Conservation (phyloP, 2,329 filamentous ascomycete species). For the Decorospora gaudefroyi region DNA sequence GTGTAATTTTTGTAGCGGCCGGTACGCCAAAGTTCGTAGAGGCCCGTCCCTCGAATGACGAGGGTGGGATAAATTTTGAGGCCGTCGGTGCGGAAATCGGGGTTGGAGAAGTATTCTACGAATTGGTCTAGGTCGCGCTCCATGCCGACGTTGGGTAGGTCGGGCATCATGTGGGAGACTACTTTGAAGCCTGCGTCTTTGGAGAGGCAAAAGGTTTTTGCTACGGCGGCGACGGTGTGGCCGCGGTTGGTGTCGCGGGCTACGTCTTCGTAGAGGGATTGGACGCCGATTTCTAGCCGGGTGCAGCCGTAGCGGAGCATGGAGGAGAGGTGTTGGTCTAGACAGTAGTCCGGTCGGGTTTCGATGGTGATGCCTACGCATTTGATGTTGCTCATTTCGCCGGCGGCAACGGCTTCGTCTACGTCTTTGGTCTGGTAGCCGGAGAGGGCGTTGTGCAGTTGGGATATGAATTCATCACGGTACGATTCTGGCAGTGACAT, state of each 20-base stretch:
- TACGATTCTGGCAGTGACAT: conserved; percentile 94
- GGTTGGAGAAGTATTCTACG: conserved; percentile 96
- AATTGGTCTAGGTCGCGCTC: conserved; percentile 97
- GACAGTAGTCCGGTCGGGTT: conserved; percentile 93
- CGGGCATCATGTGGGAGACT: conserved; percentile 99
- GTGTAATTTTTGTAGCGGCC: conserved; percentile 99
- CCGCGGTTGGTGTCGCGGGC: conserved; percentile 97
- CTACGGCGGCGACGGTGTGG: conserved; percentile 92
- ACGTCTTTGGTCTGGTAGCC: conserved; percentile 94
- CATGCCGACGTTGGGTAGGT: conserved; percentile 97
- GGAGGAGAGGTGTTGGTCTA: conserved; percentile 90
- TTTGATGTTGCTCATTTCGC: conserved; percentile 96
- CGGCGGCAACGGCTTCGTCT: conserved; percentile 90
- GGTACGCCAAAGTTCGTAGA: conserved; percentile 97
- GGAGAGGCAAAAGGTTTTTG: conserved; percentile 93
- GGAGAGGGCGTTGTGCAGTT: conserved; percentile 94
- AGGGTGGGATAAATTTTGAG: conserved; percentile 98
- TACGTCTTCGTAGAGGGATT: conserved; percentile 96
- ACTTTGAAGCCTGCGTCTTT: conserved; percentile 99
- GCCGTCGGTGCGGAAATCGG: conserved; percentile 92
- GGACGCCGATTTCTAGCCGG: conserved; percentile 89
- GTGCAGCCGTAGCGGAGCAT: conserved; percentile 99
- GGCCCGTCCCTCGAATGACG: conserved; percentile 91
- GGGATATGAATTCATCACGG: conserved; percentile 89
- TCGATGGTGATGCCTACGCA: conserved; percentile 99